Evolutionary conservation across 179 eudicot genomes (phyloP).

Genomic region (Dionaea muscipula): DNA sequence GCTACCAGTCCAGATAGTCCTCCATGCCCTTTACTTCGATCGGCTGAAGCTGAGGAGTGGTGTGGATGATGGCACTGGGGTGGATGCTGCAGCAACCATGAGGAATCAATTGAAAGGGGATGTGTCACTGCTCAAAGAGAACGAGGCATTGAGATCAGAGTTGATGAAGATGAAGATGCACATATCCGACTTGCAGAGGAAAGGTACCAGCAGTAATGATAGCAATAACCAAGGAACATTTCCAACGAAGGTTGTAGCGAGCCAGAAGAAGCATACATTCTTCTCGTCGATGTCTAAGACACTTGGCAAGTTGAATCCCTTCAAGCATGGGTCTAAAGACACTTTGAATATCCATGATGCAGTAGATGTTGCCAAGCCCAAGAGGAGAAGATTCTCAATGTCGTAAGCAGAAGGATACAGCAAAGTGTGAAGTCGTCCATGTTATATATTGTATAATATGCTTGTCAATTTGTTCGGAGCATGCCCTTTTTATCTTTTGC

Average conservation of each 20-base stretch:
- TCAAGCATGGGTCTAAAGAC: conserved; percentile 88
- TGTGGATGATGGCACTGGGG: conserved; percentile 10
- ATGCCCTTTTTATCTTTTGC: too few species aligned
- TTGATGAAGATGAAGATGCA: conserved; percentile 77
- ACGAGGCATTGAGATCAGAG: conserved; percentile 55
- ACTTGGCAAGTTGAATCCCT: conserved; percentile 82
- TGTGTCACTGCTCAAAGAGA: conserved; percentile 56
- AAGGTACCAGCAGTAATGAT: background rate
- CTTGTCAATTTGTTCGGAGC: too few species aligned
- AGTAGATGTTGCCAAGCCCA: conserved; percentile 71
- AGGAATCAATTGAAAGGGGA: conserved; percentile 48
- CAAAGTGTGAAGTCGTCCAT: background rate
- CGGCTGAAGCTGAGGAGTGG: conserved; percentile 74
- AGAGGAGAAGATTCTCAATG: conserved; percentile 81
- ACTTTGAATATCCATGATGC: conserved; percentile 61
- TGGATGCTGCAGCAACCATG: conserved; percentile 22
- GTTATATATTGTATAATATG: background rate
- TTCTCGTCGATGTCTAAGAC: conserved; percentile 81
- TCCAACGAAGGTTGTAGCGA: conserved; percentile 18
- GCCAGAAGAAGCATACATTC: conserved; percentile 38
- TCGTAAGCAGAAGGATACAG: conserved; percentile 21
- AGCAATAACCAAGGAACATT: conserved; percentile 22
- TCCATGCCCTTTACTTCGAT: conserved; percentile 84
- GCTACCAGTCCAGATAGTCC: conserved; percentile 71
- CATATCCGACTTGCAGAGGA: conserved; percentile 39